Conservation (phyloP, 2,329 filamentous ascomycete species). For the Penicillium sp. region DNA sequence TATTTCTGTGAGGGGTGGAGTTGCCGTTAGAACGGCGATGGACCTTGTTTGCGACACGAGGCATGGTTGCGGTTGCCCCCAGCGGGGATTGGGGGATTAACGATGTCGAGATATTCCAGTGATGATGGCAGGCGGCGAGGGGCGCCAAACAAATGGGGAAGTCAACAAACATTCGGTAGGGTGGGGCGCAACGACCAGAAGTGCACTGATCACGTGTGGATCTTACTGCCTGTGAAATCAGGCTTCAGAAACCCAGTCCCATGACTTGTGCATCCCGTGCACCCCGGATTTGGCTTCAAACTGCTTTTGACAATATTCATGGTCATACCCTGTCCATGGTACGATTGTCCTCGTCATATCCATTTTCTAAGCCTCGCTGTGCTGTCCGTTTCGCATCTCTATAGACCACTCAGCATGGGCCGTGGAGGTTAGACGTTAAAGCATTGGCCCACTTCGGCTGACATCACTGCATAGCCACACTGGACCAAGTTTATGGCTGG, state of each 20-base stretch:
- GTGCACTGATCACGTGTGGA: slow-evolving; percentile 17
- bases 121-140: slow-evolving; percentile 17
- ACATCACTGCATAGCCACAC: slow-evolving; percentile 24
- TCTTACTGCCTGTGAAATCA: slow-evolving; percentile 3
- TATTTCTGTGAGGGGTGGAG: slow-evolving; percentile 49
- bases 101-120: slow-evolving; percentile 11
- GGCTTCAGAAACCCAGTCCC: slow-evolving; percentile 5
- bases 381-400: too few species aligned
- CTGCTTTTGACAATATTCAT: too few species aligned
- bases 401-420: neutral
- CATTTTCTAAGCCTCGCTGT: too few species aligned
- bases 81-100: slow-evolving; percentile 21
- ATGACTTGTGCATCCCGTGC: too few species aligned
- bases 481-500: slow-evolving; percentile 5
- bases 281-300: too few species aligned
- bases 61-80: slow-evolving; percentile 43
- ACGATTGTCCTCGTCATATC: too few species aligned
- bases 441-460: slow-evolving; percentile 23
- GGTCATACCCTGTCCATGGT: too few species aligned
- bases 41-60: slow-evolving; percentile 49
- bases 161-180: slow-evolving; percentile 36
- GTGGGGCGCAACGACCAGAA: slow-evolving; percentile 18
- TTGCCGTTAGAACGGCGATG: slow-evolving; percentile 44
- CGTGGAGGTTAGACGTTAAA: slow-evolving; percentile 4
- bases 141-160: slow-evolving; percentile 22